Evolutionary conservation across 2,329 filamentous ascomycete species (phyloP), one percentile per base, ranked within the genome.

Genomic region (Cladosporium sp.): DNA sequence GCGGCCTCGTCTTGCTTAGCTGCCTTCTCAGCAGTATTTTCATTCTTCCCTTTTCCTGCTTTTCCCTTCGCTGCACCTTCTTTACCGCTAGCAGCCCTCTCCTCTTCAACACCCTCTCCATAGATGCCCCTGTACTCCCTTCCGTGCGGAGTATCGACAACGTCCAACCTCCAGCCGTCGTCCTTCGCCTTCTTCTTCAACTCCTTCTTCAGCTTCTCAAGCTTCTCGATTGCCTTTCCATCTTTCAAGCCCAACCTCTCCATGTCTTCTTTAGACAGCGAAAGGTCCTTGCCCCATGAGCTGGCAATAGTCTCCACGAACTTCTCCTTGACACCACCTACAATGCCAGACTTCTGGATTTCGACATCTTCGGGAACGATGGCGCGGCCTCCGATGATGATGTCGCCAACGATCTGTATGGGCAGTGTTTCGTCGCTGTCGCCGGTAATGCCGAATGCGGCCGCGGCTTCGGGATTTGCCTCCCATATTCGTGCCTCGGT

Each of bases 151-250:
- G 87, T 83, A 72, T 95, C 90, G 1, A 95, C 86, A 16, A 95
- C 83, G 76, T 95, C 91, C 66, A 97, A 80, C 72, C 88, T 90
- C 92, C 93, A 97, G 18, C 88, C 87, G 69, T 88, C 86, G 8
- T 89, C 87, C 2, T 88, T 86, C 0, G 91, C 91, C 48, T 91
- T 74, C 71, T 87, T 85, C 74, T 91, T 84, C 65, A 96, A 78
- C 73, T 91, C 82, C 68, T 88, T 84, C 71, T 85, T 85, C 74
- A 96, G 81, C 54, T 88, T 83, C 70, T 93, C 88, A 3, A 96
- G 82, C 51, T 88, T 83, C 56, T 89, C 84, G 28, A 58, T 26
- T 3, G 56, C 32, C 72, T 88, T 85, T 43, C 96, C 81, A 68
- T 93, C 88, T 39, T 89, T 86, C 30, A 87, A 84, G 5, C 84